Conservation (phyloP, 2,329 filamentous ascomycete genomes). For the Fusarium caatingaense region DNA sequence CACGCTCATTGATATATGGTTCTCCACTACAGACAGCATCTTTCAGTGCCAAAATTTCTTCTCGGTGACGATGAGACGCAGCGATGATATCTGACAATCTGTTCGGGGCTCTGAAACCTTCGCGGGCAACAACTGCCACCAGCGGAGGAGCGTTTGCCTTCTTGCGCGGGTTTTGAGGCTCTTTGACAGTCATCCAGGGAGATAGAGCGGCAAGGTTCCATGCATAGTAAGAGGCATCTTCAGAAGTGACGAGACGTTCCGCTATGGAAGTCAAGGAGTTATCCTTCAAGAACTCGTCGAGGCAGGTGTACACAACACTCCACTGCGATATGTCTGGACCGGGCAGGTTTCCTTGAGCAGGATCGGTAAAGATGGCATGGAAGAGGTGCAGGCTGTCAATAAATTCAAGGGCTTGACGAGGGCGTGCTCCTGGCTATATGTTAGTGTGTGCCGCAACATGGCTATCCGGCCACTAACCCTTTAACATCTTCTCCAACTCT, state of each 20-base stretch:
- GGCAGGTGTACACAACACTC: constrained; percentile 70
- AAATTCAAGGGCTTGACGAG: constrained; percentile 69
- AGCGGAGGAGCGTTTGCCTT: constrained; percentile 66
- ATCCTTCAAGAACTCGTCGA: constrained; percentile 63
- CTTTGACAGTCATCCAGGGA: constrained; percentile 73
- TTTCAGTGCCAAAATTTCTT: constrained; percentile 73
- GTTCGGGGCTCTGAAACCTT: constrained; percentile 84
- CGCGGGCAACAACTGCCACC: constrained; percentile 67
- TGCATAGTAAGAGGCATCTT: constrained; percentile 75
- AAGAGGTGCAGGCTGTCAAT: constrained; percentile 77
- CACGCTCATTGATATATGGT: constrained; percentile 63
- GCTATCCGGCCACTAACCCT: constrained; percentile 58
- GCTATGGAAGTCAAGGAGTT: constrained; percentile 61
- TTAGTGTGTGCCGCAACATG: background rate
- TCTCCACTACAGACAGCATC: constrained; percentile 60
- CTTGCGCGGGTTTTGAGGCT: constrained; percentile 56
- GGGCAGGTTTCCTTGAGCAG: constrained; percentile 63
- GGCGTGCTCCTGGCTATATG: constrained; percentile 63
- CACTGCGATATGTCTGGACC: constrained; percentile 70
- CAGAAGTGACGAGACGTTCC: constrained; percentile 67
- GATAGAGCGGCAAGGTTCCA: constrained; percentile 82
- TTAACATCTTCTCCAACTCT: constrained; percentile 92
- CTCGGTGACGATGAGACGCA: constrained; percentile 70
- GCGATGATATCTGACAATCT: constrained; percentile 76
- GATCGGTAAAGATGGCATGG: constrained; percentile 78